A percentile compares a stretch with the other conserved stretches of the same genome.
Evolutionary conservation across 768 basidiomycete genomes (phyloP).

Genomic region (Suillus fuscotomentosus): DNA sequence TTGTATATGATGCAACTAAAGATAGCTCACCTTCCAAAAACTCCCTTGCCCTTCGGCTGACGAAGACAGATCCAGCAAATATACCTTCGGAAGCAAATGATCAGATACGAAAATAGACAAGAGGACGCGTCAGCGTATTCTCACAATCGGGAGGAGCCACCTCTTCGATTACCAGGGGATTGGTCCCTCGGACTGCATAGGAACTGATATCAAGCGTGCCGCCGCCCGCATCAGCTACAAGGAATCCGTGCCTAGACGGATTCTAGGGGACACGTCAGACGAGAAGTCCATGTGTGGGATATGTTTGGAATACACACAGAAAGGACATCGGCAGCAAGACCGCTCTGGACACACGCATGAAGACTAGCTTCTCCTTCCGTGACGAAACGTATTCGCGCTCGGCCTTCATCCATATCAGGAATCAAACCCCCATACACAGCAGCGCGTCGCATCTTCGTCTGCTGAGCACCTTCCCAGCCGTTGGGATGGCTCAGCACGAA

Average conservation of each 20-base stretch:
- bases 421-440: slow-evolving; percentile 73
- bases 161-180: slow-evolving; percentile 77
- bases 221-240: slow-evolving; percentile 80
- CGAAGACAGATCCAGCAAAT: slow-evolving; percentile 82
- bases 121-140: slow-evolving; percentile 19
- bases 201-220: slow-evolving; percentile 82
- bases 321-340: slow-evolving; percentile 74
- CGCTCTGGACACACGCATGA: slow-evolving; percentile 77
- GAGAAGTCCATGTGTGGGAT: slow-evolving; percentile 1
- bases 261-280: slow-evolving; percentile 41
- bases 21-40: slow-evolving; percentile 59
- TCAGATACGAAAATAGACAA: slow-evolving; percentile 3
- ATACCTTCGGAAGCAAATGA: slow-evolving; percentile 45
- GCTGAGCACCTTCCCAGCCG: slow-evolving; percentile 77
- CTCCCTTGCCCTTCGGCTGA: slow-evolving; percentile 69
- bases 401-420: slow-evolving; percentile 71
- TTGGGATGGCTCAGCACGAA: slow-evolving; percentile 80
- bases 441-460: slow-evolving; percentile 73
- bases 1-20: slow-evolving; percentile 4
- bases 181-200: slow-evolving; percentile 68
- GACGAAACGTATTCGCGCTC: slow-evolving; percentile 73
- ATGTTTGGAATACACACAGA: slow-evolving; percentile 43
- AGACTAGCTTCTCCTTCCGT: slow-evolving; percentile 85
- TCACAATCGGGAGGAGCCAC: slow-evolving; percentile 80
- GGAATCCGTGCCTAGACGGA: slow-evolving; percentile 72